phyloP scores from a whole-genome alignment of 192 early-diverging fungal species.

The Phycomyces nitens region DNA sequence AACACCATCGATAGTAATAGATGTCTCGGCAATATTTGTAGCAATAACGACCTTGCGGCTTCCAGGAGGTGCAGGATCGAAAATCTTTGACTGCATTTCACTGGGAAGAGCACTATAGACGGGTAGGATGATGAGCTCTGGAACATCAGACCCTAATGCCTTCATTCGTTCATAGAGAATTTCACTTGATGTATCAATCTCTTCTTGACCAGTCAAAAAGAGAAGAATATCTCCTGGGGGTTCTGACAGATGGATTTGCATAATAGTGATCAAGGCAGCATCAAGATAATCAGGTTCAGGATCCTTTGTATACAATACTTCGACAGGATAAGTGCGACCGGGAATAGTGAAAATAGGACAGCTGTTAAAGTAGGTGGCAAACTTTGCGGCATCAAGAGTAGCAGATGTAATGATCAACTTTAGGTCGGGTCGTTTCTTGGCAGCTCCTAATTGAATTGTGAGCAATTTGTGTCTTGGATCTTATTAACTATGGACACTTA shows the following conservation, averaged over 20 bases:
- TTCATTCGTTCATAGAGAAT: slow-evolving; percentile 71
- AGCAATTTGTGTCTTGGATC: background rate
- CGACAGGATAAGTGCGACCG: slow-evolving; percentile 91
- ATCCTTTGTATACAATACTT: slow-evolving; percentile 91
- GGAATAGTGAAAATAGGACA: slow-evolving; percentile 98
- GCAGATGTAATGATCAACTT: slow-evolving; percentile 95
- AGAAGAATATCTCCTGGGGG: slow-evolving; percentile 90
- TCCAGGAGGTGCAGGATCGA: slow-evolving; percentile 82
- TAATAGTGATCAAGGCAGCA: slow-evolving; percentile 87
- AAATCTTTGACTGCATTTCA: slow-evolving; percentile 94
- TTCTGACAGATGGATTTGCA: slow-evolving; percentile 96
- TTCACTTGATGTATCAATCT: slow-evolving; percentile 85
- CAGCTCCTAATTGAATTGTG: slow-evolving; percentile 44
- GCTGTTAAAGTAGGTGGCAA: slow-evolving; percentile 82
- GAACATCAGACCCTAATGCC: slow-evolving; percentile 63
- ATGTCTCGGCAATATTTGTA: slow-evolving; percentile 99
- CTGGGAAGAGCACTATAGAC: slow-evolving; percentile 93
- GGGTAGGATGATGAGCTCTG: slow-evolving; percentile 81
- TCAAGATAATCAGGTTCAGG: slow-evolving; percentile 94
- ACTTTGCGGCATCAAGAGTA: slow-evolving; percentile 92
- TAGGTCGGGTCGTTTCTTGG: slow-evolving; percentile 77
- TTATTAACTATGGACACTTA: slow-evolving; percentile 15
- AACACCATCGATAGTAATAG: slow-evolving; percentile 96
- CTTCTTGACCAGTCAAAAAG: slow-evolving; percentile 98
- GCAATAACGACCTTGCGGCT: slow-evolving; percentile 91